Base-by-base conservation (phyloP, 2,329 filamentous ascomycete genomes). In the Colletotrichum higginsianum region DNA sequence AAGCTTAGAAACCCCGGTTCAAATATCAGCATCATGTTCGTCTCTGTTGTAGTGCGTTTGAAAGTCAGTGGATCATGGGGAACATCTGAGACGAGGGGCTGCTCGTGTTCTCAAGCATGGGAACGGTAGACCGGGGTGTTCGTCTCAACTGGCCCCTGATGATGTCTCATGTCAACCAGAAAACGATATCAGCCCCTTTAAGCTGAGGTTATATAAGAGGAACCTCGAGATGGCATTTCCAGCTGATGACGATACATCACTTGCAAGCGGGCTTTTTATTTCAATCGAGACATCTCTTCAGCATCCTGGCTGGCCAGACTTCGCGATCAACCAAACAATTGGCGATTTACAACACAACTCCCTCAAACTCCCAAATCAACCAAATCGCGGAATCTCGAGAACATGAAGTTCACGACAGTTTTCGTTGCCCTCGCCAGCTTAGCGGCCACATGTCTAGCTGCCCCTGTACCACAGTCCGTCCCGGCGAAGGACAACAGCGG, bases 401-500 rank as follows among this genome's bases (percentile, higher is more conserved):
- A 42, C 13, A 70, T 70, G 66, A 65, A 65, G 46, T 47, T 46
- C 61, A 47, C 49, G 6, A 11, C 53, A 11, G 52, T 65, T 15
- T 13, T 69, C 15, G 8, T 70, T 21, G 61, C 49, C 30, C 61
- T 66, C 4, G 16, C 26, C 9, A 70, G 38, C 47, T 18, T 49
- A 8, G 7, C 44, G 15, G 23, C 42, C 6, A 18, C 57, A 4
- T 47, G 55, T 4, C n/a, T 70, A n/a, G 61, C 67, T 21, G 55
- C 67, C 0, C 62, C 67, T n/a, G 21, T 42, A 8, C 53, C 55
- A 0, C n/a, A 70, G 7, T 55, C 55, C 2, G 62, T 66, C 18
- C 55, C 67, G 15, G 67, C 67, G 11, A 70, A 70, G 30, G 67
- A 66, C 3, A 46, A 58, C 3, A 69, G 61, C 26, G 66, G 61